Evolutionary conservation across 495 filamentous ascomycete genomes (phyloP).

Genomic region (Evansstolkia leycettana): DNA sequence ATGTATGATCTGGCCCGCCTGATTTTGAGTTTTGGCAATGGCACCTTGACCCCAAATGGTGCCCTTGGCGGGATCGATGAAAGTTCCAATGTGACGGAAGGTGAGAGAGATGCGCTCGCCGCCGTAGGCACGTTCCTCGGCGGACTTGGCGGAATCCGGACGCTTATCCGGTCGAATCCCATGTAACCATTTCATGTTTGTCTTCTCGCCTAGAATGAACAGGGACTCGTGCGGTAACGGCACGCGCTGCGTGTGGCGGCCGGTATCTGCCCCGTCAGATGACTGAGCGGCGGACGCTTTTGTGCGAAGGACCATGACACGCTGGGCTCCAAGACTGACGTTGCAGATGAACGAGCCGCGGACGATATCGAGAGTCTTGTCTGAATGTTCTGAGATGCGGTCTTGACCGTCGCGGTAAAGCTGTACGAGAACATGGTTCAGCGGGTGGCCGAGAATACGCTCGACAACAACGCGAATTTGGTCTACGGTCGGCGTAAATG

Average conservation of each 20-base stretch:
- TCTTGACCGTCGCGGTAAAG: slow-evolving; percentile 85
- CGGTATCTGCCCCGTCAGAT: slow-evolving; percentile 8
- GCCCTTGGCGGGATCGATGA: slow-evolving; percentile 45
- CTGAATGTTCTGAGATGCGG: slow-evolving; percentile 91
- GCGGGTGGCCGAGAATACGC: slow-evolving; percentile 56
- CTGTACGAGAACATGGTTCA: slow-evolving; percentile 92
- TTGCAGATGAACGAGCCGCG: slow-evolving; percentile 76
- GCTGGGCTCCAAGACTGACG: slow-evolving; percentile 80
- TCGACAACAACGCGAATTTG: slow-evolving; percentile 56
- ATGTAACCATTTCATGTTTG: slow-evolving; percentile 83
- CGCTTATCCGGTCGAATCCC: slow-evolving; percentile 82
- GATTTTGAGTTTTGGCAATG: slow-evolving; percentile 43
- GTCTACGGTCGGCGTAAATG: slow-evolving; percentile 62
- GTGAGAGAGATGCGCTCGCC: slow-evolving; percentile 86
- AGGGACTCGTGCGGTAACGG: slow-evolving; percentile 80
- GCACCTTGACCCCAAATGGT: slow-evolving; percentile 92
- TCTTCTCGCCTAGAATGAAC: slow-evolving; percentile 66
- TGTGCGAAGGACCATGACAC: slow-evolving; percentile 80
- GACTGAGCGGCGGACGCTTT: slow-evolving; percentile 43
- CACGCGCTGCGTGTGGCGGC: slow-evolving; percentile 49
- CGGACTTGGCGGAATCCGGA: slow-evolving; percentile 44
- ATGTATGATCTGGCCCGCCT: slow-evolving; percentile 52
- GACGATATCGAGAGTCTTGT: slow-evolving; percentile 91
- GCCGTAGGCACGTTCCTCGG: slow-evolving; percentile 55
- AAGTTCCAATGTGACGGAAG: slow-evolving; percentile 84